Conservation (phyloP, 768 basidiomycete species). For the Suillus spraguei region DNA sequence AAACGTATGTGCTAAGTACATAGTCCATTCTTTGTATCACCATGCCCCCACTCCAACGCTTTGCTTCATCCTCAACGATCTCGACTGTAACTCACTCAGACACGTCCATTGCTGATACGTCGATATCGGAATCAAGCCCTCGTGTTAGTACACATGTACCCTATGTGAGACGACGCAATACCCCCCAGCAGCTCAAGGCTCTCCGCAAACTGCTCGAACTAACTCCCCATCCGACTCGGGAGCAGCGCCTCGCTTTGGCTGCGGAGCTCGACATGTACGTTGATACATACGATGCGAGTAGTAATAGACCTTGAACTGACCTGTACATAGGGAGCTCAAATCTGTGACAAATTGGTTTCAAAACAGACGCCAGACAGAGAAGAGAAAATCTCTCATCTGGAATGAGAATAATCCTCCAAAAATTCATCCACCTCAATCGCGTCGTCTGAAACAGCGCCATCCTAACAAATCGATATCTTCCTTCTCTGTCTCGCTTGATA, state of each 20-base stretch:
- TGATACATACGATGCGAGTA: not conserved
- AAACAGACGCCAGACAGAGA: conserved; percentile 66
- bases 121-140: conserved; percentile 1
- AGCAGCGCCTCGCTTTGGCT: conserved; percentile 43
- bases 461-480: conserved; percentile 16
- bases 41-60: conserved; percentile 14
- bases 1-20: conserved; percentile 20
- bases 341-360: conserved; percentile 84
- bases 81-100: conserved; percentile 9
- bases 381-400: conserved; percentile 23
- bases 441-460: conserved; percentile 12
- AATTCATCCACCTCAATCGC: conserved; percentile 7
- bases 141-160: conserved; percentile 22
- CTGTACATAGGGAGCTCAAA: conserved; percentile 56
- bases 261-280: conserved; percentile 41
- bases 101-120: not conserved
- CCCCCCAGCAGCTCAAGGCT: conserved; percentile 35
- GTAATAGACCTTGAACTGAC: conserved; percentile 12
- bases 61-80: conserved; percentile 10
- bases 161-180: conserved; percentile 34
- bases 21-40: conserved; percentile 12
- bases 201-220: conserved; percentile 38
- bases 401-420: conserved; percentile 27
- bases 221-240: conserved; percentile 43
- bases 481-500: conserved; percentile 32